Base-by-base conservation (phyloP, 116 monocot genomes). In the Papilionanthe hybrid region DNA sequence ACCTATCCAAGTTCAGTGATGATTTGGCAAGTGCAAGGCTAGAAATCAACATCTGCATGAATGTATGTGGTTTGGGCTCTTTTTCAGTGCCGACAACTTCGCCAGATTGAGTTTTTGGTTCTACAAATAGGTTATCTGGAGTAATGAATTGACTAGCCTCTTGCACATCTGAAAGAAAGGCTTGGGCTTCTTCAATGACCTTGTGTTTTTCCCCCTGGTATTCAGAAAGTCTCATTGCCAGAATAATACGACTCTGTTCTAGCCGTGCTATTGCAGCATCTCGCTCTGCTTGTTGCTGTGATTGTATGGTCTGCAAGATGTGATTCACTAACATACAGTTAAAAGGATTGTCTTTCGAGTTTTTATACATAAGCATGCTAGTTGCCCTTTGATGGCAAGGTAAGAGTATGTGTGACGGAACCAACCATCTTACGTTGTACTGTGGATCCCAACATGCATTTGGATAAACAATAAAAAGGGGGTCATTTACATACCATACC, bases 121-220 rank as follows among this genome's bases (percentile, higher is more conserved):
- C 78, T 32, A 78, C 80, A 82, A 79, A 91, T 0, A 84, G 82
- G 15, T 79, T 79, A 43, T 90, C 90, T 9, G 86, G 87, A 20
- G 81, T 18, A 72, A 87, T 82, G 83, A 95, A 90, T 13, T 42
- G 80, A 15, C 65, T 78, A 3, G 75, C 53, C 29, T 87, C 87
- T 71, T 65, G 80, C 45, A 92, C 87, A 58, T 91, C 81, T 8
- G 89, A 90, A 7, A 95, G 87, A 85, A 95, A 91, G 37, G 84
- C 90, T 72, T 87, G 57, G 78, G 95, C 91, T 83, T 95, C 97
- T 85, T 97, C 88, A 20, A 97, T 89, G 22, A 94, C 92, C 87
- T 88, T 88, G 84, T 88, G 83, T 78, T 88, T 97, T 77, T 84
- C 84, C 1, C 94, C 94, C 57, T 87, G 91, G 82, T 94, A 89